Conservation (phyloP, 129 eudicot genomes). For the Solidago caesia region DNA sequence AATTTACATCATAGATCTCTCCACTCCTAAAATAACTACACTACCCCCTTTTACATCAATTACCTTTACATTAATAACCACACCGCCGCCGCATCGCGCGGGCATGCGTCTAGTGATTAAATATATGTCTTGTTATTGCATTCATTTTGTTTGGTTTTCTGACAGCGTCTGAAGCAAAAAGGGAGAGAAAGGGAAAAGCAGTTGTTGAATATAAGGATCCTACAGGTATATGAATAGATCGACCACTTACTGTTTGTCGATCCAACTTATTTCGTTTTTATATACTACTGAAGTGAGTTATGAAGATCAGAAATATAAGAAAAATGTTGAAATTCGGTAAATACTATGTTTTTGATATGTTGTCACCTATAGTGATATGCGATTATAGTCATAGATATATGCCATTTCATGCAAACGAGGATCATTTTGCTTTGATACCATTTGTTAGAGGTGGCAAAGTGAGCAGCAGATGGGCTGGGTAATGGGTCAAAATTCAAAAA, state of each 20-base stretch:
- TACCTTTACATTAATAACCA: no score
- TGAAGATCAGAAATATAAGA: not conserved
- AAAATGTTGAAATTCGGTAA: not conserved
- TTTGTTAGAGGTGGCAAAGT: not conserved
- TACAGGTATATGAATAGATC: not conserved
- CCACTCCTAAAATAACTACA: no score
- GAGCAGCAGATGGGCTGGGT: not conserved
- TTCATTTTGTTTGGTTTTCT: not conserved
- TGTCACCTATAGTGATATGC: not conserved
- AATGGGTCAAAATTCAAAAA: not conserved
- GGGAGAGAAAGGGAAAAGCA: not conserved
- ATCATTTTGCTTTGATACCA: not conserved
- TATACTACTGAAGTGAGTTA: not conserved
- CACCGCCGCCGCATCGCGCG: no score
- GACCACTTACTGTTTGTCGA: not conserved
- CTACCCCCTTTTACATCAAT: no score
- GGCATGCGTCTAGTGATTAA: not conserved
- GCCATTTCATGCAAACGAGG: not conserved
- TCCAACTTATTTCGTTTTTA: not conserved
- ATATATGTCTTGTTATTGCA: not conserved
- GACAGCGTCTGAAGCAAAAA: not conserved
- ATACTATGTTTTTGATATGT: not conserved
- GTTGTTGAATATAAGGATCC: not conserved
- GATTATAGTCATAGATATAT: not conserved
- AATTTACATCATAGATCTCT: no score